phyloP scores from a whole-genome alignment of 2,329 filamentous ascomycete genomes.

The Aureobasidium melanogenum region DNA sequence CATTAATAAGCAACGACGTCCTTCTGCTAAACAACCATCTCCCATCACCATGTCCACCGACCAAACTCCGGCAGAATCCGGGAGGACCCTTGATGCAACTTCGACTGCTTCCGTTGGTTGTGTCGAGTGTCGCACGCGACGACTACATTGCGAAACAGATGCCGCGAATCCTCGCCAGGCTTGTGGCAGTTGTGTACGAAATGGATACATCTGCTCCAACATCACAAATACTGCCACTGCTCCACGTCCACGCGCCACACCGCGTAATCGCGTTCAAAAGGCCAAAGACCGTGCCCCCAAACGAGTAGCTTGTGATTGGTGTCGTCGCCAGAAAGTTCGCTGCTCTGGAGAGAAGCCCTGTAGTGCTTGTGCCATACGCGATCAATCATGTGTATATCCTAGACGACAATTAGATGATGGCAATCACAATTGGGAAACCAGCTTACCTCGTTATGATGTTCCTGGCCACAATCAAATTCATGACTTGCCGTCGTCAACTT shows the following conservation, averaged over 20 bases:
- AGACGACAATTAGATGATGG: background rate
- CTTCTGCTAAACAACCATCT: conserved; percentile 8
- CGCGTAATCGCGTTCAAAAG: background rate
- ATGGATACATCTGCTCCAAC: conserved; percentile 5
- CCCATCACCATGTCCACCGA: conserved; percentile 3
- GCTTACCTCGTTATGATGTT: background rate
- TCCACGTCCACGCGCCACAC: background rate
- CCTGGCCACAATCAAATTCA: background rate
- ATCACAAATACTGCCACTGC: background rate
- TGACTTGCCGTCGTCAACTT: background rate
- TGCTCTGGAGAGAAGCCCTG: background rate
- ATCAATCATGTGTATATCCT: background rate
- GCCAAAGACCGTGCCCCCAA: background rate
- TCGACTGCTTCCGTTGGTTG: background rate
- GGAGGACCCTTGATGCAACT: background rate
- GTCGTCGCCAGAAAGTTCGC: conserved; percentile 1
- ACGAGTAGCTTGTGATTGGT: conserved; percentile 1
- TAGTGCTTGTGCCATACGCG: background rate
- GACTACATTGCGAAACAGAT: conserved; percentile 2
- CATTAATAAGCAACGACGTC: background rate
- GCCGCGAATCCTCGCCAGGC: background rate
- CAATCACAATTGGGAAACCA: background rate
- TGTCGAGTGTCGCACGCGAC: conserved; percentile 6
- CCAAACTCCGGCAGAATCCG: conserved; percentile 3
- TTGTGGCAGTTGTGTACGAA: conserved; percentile 1